A percentile compares a stretch with the other conserved stretches of the same genome.
phyloP scores from a whole-genome alignment of 2,329 filamentous ascomycete species.

The Colletotrichum godetiae region DNA sequence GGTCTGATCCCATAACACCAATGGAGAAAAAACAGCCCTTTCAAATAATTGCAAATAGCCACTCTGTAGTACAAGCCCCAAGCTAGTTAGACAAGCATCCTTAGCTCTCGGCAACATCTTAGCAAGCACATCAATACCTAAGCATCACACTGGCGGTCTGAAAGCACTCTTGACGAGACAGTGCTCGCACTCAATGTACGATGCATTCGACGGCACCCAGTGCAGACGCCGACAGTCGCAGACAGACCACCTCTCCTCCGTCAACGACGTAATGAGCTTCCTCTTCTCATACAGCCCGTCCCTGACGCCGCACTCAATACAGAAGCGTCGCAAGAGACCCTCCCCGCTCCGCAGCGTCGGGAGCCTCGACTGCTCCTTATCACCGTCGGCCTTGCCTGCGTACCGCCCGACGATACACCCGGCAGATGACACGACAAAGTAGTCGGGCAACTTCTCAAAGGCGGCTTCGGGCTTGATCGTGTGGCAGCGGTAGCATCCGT shows the following conservation, averaged over 20 bases:
- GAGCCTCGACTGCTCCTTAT: neutral
- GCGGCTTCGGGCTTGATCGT: conserved; percentile 36
- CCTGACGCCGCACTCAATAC: conserved; percentile 54
- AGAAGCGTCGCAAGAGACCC: conserved; percentile 50
- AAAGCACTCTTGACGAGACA: neutral
- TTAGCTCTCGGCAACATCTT: neutral
- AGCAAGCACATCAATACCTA: neutral
- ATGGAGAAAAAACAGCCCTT: neutral
- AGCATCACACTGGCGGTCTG: neutral
- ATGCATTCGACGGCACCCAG: neutral
- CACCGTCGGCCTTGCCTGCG: neutral
- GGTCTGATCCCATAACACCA: neutral
- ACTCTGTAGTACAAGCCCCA: neutral
- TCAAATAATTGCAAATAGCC: neutral
- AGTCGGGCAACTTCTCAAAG: neutral
- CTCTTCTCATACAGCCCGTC: conserved; percentile 50
- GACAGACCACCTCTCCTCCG: conserved; percentile 52
- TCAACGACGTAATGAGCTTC: conserved; percentile 51
- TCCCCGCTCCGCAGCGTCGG: conserved; percentile 34
- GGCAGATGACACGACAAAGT: neutral
- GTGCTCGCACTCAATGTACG: neutral
- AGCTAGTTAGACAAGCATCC: neutral
- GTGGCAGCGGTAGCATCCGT: conserved; percentile 28
- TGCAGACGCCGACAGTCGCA: conserved; percentile 47
- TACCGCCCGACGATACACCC: neutral